Conservation (phyloP, 768 basidiomycete genomes). For the Podaxis pistillaris region DNA sequence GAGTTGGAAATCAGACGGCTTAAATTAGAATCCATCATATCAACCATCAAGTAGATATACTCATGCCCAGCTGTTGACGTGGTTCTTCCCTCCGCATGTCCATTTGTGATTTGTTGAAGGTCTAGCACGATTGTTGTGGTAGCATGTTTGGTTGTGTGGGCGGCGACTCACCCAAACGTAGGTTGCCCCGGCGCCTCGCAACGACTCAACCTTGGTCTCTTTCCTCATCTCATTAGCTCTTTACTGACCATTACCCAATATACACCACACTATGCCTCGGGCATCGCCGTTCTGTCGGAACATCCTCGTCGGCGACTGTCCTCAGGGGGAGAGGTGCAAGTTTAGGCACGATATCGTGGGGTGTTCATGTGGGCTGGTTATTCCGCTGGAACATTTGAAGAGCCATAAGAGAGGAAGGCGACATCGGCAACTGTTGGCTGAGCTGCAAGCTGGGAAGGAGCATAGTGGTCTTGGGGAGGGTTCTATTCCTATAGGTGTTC, state of each 20-base stretch:
- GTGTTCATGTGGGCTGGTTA: constrained; percentile 34
- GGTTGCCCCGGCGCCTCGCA: background rate
- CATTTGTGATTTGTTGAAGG: background rate
- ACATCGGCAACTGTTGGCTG: constrained; percentile 22
- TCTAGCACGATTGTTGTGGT: background rate
- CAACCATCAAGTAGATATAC: constrained; percentile 14
- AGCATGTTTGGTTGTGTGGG: background rate
- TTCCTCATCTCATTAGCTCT: background rate
- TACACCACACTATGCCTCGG: background rate
- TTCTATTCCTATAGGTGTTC: constrained; percentile 5
- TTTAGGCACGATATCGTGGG: constrained; percentile 34
- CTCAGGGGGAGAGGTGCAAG: constrained; percentile 26
- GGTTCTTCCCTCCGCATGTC: constrained; percentile 6
- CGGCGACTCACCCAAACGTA: background rate
- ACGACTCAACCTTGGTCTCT: background rate
- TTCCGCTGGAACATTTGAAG: constrained; percentile 19
- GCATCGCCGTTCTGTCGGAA: constrained; percentile 26
- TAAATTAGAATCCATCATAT: too few relatives aligned
- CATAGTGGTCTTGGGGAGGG: background rate
- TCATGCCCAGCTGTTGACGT: constrained; percentile 27
- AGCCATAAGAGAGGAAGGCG: constrained; percentile 29
- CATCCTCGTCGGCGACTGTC: constrained; percentile 25
- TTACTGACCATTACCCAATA: background rate
- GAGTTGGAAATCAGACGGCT: too few relatives aligned
- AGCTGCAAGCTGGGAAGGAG: constrained; percentile 10